Percentiles rank a stretch among this genome's conserved stretches.
phyloP scores from a whole-genome alignment of 305 asterid species.

The Fraxinus greggii region DNA sequence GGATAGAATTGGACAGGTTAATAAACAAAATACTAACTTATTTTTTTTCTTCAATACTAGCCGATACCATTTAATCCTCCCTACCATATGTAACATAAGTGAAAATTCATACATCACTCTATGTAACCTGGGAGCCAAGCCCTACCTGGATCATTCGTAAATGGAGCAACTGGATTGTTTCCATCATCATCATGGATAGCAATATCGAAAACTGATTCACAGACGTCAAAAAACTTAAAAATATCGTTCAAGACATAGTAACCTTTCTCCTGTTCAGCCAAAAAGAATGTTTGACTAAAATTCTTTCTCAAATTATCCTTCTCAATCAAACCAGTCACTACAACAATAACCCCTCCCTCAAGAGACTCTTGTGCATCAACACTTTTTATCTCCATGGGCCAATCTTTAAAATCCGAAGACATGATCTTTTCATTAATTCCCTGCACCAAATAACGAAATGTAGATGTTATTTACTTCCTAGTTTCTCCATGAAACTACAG shows the following conservation, averaged over 20 bases:
- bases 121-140: neutral
- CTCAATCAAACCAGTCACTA: slow-evolving; percentile 42
- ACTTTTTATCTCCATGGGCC: slow-evolving; percentile 27
- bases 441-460: slow-evolving; percentile 31
- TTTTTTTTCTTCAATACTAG: neutral
- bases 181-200: neutral
- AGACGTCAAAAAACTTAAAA: slow-evolving; percentile 30
- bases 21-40: too few relatives aligned
- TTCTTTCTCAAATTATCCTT: slow-evolving; percentile 30
- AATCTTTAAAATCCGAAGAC: slow-evolving; percentile 47
- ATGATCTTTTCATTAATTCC: slow-evolving; percentile 48
- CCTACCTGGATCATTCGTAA: slow-evolving; percentile 29
- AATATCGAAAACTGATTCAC: neutral
- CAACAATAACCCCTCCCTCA: slow-evolving; percentile 44
- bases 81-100: neutral
- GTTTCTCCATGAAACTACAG: neutral
- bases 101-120: neutral
- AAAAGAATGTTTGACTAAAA: slow-evolving; percentile 55
- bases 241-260: slow-evolving; percentile 61
- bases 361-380: slow-evolving; percentile 49
- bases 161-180: slow-evolving; percentile 8
- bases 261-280: slow-evolving; percentile 56
- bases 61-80: neutral
- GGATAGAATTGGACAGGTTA: neutral
- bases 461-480: neutral